A percentile compares a stretch with the other conserved stretches of the same genome.
Conservation (phyloP, 2,329 filamentous ascomycete genomes). For the Fusarium cicatricum region DNA sequence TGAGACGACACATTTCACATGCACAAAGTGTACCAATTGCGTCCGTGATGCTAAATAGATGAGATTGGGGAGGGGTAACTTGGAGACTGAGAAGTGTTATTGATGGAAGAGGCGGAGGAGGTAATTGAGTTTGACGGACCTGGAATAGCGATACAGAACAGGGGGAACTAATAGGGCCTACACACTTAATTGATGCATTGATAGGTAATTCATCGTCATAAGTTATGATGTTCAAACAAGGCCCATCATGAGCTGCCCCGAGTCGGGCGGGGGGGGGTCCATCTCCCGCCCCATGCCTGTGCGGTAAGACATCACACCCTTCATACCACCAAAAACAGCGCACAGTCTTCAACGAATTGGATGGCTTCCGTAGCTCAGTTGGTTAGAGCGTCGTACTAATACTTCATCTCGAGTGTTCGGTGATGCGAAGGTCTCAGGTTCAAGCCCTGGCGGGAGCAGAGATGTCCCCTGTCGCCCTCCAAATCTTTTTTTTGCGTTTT, state of each 20-base stretch:
- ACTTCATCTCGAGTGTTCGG: conserved; percentile 34
- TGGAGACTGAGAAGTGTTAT: neutral
- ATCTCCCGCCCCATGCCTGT: neutral
- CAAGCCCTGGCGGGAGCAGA: conserved; percentile 45
- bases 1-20: conserved; percentile 40
- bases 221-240: neutral
- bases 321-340: neutral
- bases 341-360: neutral
- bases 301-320: too few relatives aligned
- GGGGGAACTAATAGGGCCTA: conserved; percentile 2
- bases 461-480: conserved; percentile 35
- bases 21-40: conserved; percentile 38
- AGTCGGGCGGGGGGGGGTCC: neutral
- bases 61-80: neutral
- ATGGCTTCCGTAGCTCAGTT: conserved; percentile 45
- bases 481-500: conserved; percentile 13
- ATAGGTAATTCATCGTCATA: conserved; percentile 12
- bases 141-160: neutral
- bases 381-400: conserved; percentile 46
- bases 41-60: conserved; percentile 10
- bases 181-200: neutral
- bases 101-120: neutral
- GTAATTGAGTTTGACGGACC: neutral
- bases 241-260: neutral
- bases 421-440: conserved; percentile 46